These are phyloP conservation scores for Oenanthe javanica DNA, from an alignment of 140 eudicot genomes.

Conservation along the genomic window DNA sequence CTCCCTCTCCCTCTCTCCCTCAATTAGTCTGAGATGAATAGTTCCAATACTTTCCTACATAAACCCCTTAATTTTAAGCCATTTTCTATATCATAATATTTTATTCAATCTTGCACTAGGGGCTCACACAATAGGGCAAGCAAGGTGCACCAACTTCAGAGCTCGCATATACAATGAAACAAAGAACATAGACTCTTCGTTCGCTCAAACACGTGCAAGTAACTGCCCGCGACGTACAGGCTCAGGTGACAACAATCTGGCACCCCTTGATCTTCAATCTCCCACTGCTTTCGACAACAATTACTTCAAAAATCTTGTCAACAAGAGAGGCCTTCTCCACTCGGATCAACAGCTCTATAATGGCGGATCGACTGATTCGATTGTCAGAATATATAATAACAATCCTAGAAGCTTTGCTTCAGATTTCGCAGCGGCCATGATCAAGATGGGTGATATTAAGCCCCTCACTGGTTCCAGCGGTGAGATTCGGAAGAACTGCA, in stretches of 20 bases:
- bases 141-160: conserved; percentile 80
- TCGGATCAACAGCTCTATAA: conserved; percentile 77
- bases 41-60: not conserved
- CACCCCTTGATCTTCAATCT: conserved; percentile 72
- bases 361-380: conserved; percentile 71
- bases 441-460: conserved; percentile 76
- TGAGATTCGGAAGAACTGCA: conserved; percentile 87
- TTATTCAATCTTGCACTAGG: conserved; percentile 24
- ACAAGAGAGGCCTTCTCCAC: conserved; percentile 62
- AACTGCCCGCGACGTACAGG: conserved; percentile 64
- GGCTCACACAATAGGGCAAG: conserved; percentile 84
- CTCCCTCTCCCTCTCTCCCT: no score
- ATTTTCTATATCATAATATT: not conserved
- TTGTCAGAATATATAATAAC: conserved; percentile 48
- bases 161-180: conserved; percentile 77
- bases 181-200: conserved; percentile 45
- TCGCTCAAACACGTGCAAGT: conserved; percentile 34
- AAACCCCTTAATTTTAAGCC: not conserved
- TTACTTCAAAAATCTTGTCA: conserved; percentile 63
- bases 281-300: conserved; percentile 63
- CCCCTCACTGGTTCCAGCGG: conserved; percentile 84
- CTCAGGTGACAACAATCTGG: conserved; percentile 68
- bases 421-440: conserved; percentile 75
- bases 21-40: not conserved
- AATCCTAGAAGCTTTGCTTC: conserved; percentile 36